A percentile compares a stretch with the other conserved stretches of the same genome.
Conservation (phyloP, 129 eudicot genomes). For the Heracleum sosnowskyi region DNA sequence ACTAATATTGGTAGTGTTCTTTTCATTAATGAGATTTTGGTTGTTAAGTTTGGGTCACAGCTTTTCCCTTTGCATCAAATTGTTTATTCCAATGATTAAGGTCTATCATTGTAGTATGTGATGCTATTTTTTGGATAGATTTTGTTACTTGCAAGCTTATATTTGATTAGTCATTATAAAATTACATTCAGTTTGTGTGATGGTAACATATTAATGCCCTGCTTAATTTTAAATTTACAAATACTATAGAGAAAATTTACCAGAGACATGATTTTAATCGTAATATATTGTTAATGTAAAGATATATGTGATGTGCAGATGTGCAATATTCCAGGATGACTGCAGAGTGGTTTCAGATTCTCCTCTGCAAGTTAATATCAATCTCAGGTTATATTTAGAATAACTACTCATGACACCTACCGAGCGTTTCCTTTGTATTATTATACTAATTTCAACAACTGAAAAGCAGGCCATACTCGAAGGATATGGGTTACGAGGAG, state of each 20-base stretch:
- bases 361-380: conserved; percentile 65
- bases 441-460: conserved; percentile 18
- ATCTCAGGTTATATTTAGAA: conserved; percentile 57
- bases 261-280: background rate
- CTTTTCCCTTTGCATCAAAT: background rate
- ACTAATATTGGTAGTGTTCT: background rate
- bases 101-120: background rate
- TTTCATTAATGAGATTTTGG: background rate
- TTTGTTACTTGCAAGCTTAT: background rate
- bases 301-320: conserved; percentile 30
- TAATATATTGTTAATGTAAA: background rate
- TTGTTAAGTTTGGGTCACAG: background rate
- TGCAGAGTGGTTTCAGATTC: conserved; percentile 65
- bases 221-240: background rate
- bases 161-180: background rate
- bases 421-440: background rate
- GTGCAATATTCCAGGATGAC: conserved; percentile 96
- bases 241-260: background rate
- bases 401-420: background rate
- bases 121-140: background rate
- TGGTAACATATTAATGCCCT: background rate
- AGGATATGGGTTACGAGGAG: conserved; percentile 84
- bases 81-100: background rate
- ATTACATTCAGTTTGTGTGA: background rate
- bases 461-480: conserved; percentile 74